A percentile compares a stretch with the other conserved stretches of the same genome.
phyloP scores from a whole-genome alignment of 257 asterid genomes.

The Marsdenia floribunda region DNA sequence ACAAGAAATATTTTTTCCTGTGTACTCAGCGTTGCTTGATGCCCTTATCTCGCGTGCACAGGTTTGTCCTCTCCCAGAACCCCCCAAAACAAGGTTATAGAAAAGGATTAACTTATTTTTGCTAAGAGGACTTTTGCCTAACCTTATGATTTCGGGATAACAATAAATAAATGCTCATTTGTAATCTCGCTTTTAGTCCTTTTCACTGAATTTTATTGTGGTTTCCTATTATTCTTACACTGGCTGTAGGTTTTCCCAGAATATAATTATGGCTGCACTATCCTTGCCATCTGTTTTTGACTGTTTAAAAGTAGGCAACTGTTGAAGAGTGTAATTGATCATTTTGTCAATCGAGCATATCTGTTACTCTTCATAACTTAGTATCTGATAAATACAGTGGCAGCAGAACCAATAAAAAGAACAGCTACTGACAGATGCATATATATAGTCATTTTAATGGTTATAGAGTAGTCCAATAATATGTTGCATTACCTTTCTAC shows the following conservation, averaged over 20 bases:
- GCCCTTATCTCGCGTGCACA: constrained; percentile 71
- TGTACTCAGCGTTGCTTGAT: constrained; percentile 67
- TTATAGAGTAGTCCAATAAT: not conserved
- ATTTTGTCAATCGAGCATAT: not conserved
- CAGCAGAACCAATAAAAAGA: not conserved
- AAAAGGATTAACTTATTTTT: not conserved
- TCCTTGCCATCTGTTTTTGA: not conserved
- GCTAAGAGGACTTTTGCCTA: not conserved
- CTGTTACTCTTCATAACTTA: not conserved
- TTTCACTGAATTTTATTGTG: not conserved
- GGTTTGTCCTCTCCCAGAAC: constrained; percentile 33
- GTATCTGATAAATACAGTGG: not conserved
- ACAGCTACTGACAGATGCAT: not conserved
- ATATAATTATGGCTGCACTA: not conserved
- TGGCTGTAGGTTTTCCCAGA: not conserved
- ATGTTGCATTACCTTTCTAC: not conserved
- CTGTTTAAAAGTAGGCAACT: not conserved
- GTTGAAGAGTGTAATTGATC: not conserved
- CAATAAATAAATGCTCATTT: not conserved
- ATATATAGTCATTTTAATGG: not conserved
- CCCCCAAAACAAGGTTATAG: not conserved
- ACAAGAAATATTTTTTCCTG: constrained; percentile 52
- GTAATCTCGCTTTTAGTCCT: not conserved
- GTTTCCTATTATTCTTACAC: not conserved
- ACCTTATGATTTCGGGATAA: not conserved